phyloP scores from a whole-genome alignment of 2,329 filamentous ascomycete genomes.

The Torrubiella hemipterigena region DNA sequence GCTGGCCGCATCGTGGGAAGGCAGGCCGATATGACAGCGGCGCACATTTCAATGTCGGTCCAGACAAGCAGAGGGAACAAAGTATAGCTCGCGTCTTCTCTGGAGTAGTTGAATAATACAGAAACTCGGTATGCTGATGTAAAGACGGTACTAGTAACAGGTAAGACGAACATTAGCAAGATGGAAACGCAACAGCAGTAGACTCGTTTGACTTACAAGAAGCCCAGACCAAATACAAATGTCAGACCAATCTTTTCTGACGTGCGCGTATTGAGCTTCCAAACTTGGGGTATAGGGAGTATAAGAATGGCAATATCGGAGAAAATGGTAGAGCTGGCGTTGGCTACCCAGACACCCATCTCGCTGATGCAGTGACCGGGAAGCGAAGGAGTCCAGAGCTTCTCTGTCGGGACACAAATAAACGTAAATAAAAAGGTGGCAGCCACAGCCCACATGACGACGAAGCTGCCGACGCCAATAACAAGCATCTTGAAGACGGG shows the following conservation, averaged over 20 bases:
- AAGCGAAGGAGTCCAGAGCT: constrained; percentile 31
- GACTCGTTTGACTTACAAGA: constrained; percentile 20
- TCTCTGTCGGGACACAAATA: constrained; percentile 36
- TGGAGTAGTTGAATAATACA: constrained; percentile 30
- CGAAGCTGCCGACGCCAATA: constrained; percentile 26
- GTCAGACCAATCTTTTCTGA: constrained; percentile 30
- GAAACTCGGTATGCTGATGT: constrained; percentile 33
- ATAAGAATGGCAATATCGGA: constrained; percentile 32
- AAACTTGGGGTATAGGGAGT: constrained; percentile 31
- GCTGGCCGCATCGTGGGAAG: constrained; percentile 38
- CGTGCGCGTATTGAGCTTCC: constrained; percentile 27
- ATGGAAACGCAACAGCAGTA: background rate
- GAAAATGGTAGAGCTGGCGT: constrained; percentile 32
- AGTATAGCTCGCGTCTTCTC: constrained; percentile 28
- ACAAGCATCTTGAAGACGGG: constrained; percentile 28
- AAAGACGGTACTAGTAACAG: constrained; percentile 22
- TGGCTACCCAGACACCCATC: constrained; percentile 36
- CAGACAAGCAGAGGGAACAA: constrained; percentile 32
- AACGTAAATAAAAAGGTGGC: constrained; percentile 38
- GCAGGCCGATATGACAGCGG: constrained; percentile 39
- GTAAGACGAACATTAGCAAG: constrained; percentile 1
- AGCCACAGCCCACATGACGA: constrained; percentile 32
- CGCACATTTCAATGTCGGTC: constrained; percentile 34
- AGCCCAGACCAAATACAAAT: constrained; percentile 30
- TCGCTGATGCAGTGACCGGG: constrained; percentile 36